Evolutionary conservation across 805 yeast species (phyloP).

Genomic region (Metschnikowia anglica): DNA sequence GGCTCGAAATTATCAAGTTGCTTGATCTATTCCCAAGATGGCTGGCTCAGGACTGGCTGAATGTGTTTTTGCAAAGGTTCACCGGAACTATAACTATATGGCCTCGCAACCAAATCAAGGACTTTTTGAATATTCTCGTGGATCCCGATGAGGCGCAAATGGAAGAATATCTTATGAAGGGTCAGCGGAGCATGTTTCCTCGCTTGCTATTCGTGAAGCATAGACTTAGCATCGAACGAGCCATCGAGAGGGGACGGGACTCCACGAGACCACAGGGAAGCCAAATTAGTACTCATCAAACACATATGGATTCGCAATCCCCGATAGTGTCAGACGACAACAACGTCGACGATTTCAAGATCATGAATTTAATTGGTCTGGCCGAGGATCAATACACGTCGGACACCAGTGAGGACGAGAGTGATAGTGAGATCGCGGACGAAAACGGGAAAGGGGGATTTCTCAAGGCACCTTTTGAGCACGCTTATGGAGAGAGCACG

Average conservation of each 20-base stretch:
- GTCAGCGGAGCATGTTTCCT: slow-evolving; percentile 67
- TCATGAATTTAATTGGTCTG: slow-evolving; percentile 6
- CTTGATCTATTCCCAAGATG: slow-evolving; percentile 67
- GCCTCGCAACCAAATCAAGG: slow-evolving; percentile 62
- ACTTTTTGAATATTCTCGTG: slow-evolving; percentile 60
- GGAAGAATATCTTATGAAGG: slow-evolving; percentile 54
- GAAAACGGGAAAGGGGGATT: neutral
- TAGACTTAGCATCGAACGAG: slow-evolving; percentile 62
- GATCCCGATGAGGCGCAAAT: slow-evolving; percentile 66
- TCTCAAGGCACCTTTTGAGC: slow-evolving; percentile 3
- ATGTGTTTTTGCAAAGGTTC: slow-evolving; percentile 69
- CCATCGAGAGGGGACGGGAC: slow-evolving; percentile 53
- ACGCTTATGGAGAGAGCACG: slow-evolving; percentile 3
- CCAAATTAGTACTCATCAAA: neutral
- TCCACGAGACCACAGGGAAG: slow-evolving; percentile 3
- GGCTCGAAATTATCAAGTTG: slow-evolving; percentile 65
- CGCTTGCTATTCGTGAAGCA: slow-evolving; percentile 63
- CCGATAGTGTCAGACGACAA: slow-evolving; percentile 15
- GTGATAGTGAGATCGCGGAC: neutral
- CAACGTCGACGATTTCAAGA: slow-evolving; percentile 8
- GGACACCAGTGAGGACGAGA: slow-evolving; percentile 12
- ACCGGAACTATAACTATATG: slow-evolving; percentile 75
- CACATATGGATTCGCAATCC: slow-evolving; percentile 10
- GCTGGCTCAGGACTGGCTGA: slow-evolving; percentile 78
- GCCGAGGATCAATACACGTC: slow-evolving; percentile 13